Conservation (phyloP, 352 stramenopile species). For the Pilasporangium apinafurcum region DNA sequence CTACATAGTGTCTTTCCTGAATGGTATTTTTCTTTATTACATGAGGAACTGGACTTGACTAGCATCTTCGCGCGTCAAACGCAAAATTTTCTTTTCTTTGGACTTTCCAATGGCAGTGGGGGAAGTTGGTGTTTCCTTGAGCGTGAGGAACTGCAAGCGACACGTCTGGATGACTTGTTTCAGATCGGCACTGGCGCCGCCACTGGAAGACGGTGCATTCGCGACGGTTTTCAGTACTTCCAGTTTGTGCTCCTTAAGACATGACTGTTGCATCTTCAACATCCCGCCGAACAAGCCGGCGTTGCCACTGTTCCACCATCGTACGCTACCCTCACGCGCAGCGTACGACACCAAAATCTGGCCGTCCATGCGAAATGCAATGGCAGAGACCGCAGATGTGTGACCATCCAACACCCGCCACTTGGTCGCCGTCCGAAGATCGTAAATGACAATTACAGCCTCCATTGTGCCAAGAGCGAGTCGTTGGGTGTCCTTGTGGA, state of each 20-base stretch:
- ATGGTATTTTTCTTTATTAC: slow-evolving; percentile 19
- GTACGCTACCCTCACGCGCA: slow-evolving; percentile 65
- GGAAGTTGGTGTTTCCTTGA: slow-evolving; percentile 29
- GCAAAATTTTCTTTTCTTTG: slow-evolving; percentile 51
- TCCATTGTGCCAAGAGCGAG: slow-evolving; percentile 84
- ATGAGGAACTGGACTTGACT: slow-evolving; percentile 80
- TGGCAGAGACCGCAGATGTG: slow-evolving; percentile 54
- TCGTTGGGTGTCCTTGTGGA: slow-evolving; percentile 83
- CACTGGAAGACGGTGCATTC: slow-evolving; percentile 41
- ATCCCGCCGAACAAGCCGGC: slow-evolving; percentile 74
- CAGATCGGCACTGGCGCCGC: slow-evolving; percentile 51
- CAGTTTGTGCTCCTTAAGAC: slow-evolving; percentile 80
- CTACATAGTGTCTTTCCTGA: too few relatives aligned
- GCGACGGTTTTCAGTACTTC: slow-evolving; percentile 30
- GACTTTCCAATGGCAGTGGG: slow-evolving; percentile 5
- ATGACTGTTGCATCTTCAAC: slow-evolving; percentile 86
- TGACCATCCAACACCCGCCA: slow-evolving; percentile 86
- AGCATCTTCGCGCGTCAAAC: slow-evolving; percentile 69
- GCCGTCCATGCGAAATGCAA: slow-evolving; percentile 64
- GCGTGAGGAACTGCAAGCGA: slow-evolving; percentile 69
- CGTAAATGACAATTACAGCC: slow-evolving; percentile 85
- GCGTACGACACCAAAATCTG: slow-evolving; percentile 82
- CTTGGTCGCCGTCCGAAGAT: slow-evolving; percentile 82
- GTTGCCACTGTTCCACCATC: slow-evolving; percentile 83
- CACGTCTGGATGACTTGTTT: slow-evolving; percentile 85